Evolutionary conservation across 1,139 yeast species (phyloP), one percentile per base, ranked within the genome.

Genomic region (Lodderomyces beijingensis): DNA sequence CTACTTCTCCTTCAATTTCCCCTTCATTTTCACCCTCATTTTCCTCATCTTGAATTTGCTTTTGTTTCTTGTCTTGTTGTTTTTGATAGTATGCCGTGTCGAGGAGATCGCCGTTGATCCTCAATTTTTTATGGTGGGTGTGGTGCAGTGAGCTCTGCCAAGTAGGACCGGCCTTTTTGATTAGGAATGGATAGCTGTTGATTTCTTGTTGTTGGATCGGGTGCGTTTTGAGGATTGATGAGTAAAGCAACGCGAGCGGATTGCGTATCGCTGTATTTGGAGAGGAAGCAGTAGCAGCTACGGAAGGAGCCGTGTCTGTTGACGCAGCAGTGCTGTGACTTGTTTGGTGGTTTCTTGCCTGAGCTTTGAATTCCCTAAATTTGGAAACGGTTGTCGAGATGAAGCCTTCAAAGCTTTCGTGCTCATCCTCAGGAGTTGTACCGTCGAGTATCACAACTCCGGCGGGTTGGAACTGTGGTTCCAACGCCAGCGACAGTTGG

Each of bases 91-190:
- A 46, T 15, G 49, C 57, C 2, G 66, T 51, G 0, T 66, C 57
- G 23, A 61, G 57, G 2, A 71, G 71, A 3, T 59, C 47, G 1
- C 71, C 71, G 38, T 58, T 64, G 30, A 68, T 68, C 20, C 74
- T 52, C 9, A 68, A 50, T 37, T 68, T 68, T 41, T 68, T 68
- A 46, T 59, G 66, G 40, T 64, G 72, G 3, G 71, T 58, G 2
- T 57, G 54, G 36, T 58, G 65, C 14, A 57, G 49, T 1, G 64
- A 55, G 50, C 49, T 66, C 31, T 53, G 54, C 5, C 61, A 66
- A 5, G 70, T 67, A 6, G 74, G 62, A 0, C 60, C 44, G 3
- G 72, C 62, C 38, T 68, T 68, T 11, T 53, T 46, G 16, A 47
- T 16, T 34, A 37, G 7, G 43, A 38, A 27, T 42, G 42, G 11